A percentile compares a stretch with the other conserved stretches of the same genome.
Evolutionary conservation across 495 filamentous ascomycete genomes (phyloP).

Genomic region (Penicillium bovifimosum): DNA sequence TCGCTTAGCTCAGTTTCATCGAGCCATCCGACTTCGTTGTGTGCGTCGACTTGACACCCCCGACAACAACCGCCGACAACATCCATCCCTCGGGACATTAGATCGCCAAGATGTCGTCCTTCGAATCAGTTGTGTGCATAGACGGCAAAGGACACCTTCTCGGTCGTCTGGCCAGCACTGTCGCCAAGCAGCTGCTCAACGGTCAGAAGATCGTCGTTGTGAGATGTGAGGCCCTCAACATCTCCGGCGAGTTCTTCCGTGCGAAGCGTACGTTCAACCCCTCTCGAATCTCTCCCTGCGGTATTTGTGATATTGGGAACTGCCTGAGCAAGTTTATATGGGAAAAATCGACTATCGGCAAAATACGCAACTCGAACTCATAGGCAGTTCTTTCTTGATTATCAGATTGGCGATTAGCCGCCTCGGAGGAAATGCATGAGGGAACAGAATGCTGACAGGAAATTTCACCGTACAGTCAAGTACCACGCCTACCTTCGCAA

Average conservation of each 20-base stretch:
- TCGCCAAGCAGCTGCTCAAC: constrained; percentile 98
- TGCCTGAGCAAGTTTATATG: neutral
- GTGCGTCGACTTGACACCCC: constrained; percentile 43
- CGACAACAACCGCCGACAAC: constrained; percentile 50
- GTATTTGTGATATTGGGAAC: constrained; percentile 6
- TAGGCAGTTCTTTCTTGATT: neutral
- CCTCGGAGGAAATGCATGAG: constrained; percentile 5
- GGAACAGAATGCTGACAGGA: constrained; percentile 29
- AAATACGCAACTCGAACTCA: neutral
- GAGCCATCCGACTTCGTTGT: constrained; percentile 45
- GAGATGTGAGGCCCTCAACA: constrained; percentile 97
- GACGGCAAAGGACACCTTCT: constrained; percentile 99
- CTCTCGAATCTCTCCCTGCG: constrained; percentile 15
- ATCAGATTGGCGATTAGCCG: neutral
- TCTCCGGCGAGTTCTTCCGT: constrained; percentile 99
- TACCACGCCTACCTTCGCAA: constrained; percentile 99
- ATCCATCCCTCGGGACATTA: constrained; percentile 40
- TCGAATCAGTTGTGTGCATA: constrained; percentile 95
- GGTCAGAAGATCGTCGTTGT: constrained; percentile 99
- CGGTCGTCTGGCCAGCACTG: constrained; percentile 96
- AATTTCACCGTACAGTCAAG: constrained; percentile 69
- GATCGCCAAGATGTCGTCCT: constrained; percentile 87
- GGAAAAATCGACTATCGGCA: constrained; percentile 1
- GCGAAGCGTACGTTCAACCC: constrained; percentile 84
- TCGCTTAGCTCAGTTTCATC: constrained; percentile 39